Percentiles rank a stretch among this genome's conserved stretches.
Conservation (phyloP, 768 basidiomycete species). For the Udeniomyces megalosporus region DNA sequence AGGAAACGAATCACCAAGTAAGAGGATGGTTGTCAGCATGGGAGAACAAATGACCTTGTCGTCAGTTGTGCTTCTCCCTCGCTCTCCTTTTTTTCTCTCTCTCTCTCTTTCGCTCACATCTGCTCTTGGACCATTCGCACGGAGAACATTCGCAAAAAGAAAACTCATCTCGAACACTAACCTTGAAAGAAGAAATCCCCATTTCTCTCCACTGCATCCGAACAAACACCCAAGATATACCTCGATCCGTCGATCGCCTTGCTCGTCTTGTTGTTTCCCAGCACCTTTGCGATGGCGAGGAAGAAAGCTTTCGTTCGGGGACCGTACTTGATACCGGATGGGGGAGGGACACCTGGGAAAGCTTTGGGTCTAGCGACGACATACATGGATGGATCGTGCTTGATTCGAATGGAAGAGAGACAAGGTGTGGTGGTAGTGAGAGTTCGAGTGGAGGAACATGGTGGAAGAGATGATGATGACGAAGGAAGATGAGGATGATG, state of each 20-base stretch:
- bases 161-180: too few relatives aligned
- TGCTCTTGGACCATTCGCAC: too few relatives aligned
- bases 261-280: not conserved
- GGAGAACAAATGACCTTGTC: too few relatives aligned
- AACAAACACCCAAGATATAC: conserved; percentile 3
- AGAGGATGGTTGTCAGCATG: too few relatives aligned
- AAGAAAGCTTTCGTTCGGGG: not conserved
- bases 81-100: too few relatives aligned
- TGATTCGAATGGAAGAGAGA: not conserved
- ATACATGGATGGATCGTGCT: conserved; percentile 8
- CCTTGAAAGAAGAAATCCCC: conserved; percentile 14
- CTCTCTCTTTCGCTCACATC: too few relatives aligned
- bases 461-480: not conserved
- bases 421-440: not conserved
- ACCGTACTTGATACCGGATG: not conserved
- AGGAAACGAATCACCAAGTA: not conserved
- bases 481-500: not conserved
- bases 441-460: not conserved
- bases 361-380: not conserved
- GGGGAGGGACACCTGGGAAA: not conserved
- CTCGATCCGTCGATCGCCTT: conserved; percentile 8
- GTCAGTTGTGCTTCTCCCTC: too few relatives aligned
- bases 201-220: conserved; percentile 9
- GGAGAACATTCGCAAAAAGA: too few relatives aligned
- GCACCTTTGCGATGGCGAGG: not conserved